Evolutionary conservation across 2,329 filamentous ascomycete species (phyloP).

Genomic region (Aspergillus sp.): DNA sequence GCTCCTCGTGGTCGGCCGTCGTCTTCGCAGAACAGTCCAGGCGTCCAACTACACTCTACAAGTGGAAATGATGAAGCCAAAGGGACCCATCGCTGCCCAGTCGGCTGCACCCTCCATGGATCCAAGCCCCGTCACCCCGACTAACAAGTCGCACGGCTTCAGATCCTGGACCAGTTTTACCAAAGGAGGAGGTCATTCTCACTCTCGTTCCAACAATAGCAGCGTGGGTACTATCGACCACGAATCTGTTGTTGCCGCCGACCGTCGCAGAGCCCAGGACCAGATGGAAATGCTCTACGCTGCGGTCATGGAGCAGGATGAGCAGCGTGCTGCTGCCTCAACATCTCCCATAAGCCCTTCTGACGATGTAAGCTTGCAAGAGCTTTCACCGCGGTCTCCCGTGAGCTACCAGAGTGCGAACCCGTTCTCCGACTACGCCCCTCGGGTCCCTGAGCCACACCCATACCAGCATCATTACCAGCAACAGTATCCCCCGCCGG

Average conservation of each 20-base stretch:
- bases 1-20: slow-evolving; percentile 62
- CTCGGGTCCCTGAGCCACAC: slow-evolving; percentile 13
- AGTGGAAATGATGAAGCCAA: slow-evolving; percentile 58
- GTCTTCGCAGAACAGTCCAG: slow-evolving; percentile 53
- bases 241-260: slow-evolving; percentile 69
- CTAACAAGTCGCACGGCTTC: slow-evolving; percentile 35
- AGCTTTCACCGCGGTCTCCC: slow-evolving; percentile 18
- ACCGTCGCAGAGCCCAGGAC: slow-evolving; percentile 72
- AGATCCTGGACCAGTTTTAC: slow-evolving; percentile 41
- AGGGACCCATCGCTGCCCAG: slow-evolving; percentile 19
- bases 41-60: slow-evolving; percentile 53
- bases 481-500: background rate
- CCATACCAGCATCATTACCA: background rate
- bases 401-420: slow-evolving; percentile 21
- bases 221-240: slow-evolving; percentile 71
- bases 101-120: slow-evolving; percentile 23
- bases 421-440: slow-evolving; percentile 16
- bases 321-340: slow-evolving; percentile 41
- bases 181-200: slow-evolving; percentile 34
- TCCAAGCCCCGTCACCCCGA: slow-evolving; percentile 37
- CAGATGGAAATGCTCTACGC: slow-evolving; percentile 90
- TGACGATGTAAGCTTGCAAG: slow-evolving; percentile 14
- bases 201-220: slow-evolving; percentile 50
- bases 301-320: slow-evolving; percentile 86
- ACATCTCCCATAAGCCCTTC: slow-evolving; percentile 17